phyloP scores from a whole-genome alignment of 352 stramenopile species.

The Globisporangium carolinianum region DNA sequence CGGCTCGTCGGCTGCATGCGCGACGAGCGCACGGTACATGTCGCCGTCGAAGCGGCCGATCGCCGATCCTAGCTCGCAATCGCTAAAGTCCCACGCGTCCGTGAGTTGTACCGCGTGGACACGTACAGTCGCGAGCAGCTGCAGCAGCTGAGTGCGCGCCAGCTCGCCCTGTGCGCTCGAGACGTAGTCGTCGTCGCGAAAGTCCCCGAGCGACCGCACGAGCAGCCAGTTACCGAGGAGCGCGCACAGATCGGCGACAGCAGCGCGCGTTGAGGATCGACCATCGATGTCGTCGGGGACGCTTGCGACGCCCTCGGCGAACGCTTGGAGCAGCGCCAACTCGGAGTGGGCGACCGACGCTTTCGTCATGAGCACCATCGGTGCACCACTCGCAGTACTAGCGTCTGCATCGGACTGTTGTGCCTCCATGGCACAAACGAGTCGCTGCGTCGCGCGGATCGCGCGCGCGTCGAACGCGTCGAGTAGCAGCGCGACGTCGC shows the following conservation, averaged over 20 bases:
- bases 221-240: constrained; percentile 28
- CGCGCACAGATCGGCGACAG: constrained; percentile 16
- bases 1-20: constrained; percentile 37
- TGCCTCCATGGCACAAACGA: constrained; percentile 10
- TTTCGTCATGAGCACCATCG: constrained; percentile 36
- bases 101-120: constrained; percentile 35
- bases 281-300: constrained; percentile 8
- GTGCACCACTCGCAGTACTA: constrained; percentile 19
- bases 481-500: constrained; percentile 18
- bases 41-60: constrained; percentile 70
- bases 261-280: not conserved
- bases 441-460: constrained; percentile 9
- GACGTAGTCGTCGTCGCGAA: constrained; percentile 37
- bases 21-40: constrained; percentile 53
- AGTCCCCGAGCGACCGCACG: constrained; percentile 25
- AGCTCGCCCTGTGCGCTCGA: constrained; percentile 21
- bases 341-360: constrained; percentile 29
- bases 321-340: constrained; percentile 20
- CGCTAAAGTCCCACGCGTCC: constrained; percentile 31
- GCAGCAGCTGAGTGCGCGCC: constrained; percentile 16
- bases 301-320: constrained; percentile 9
- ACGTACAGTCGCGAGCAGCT: constrained; percentile 22
- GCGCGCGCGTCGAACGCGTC: constrained; percentile 24
- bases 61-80: constrained; percentile 66
- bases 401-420: not conserved